Percentiles rank a stretch among this genome's conserved stretches.
phyloP scores from a whole-genome alignment of 495 filamentous ascomycete species.

The Corynascus novoguineensis region DNA sequence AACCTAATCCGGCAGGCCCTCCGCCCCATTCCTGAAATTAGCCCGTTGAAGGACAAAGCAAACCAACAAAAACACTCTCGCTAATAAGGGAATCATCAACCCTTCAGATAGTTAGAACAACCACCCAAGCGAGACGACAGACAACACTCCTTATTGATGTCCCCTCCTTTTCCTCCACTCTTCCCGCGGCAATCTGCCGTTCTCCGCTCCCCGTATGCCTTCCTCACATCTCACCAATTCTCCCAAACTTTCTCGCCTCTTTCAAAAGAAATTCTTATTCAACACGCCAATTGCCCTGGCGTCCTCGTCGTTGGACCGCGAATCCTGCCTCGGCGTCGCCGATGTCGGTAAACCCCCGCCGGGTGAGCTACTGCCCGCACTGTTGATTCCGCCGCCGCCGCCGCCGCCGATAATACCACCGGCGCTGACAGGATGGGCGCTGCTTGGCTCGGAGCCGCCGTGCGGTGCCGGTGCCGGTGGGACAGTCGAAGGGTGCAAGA shows the following conservation, averaged over 20 bases:
- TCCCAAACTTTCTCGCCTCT: too few relatives aligned
- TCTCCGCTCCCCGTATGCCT: not conserved
- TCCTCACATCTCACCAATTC: not conserved
- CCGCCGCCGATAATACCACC: not conserved
- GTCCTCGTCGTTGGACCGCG: slow-evolving; percentile 48
- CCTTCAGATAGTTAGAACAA: too few relatives aligned
- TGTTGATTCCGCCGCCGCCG: slow-evolving; percentile 12
- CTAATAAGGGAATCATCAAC: too few relatives aligned
- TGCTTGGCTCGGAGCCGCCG: slow-evolving; percentile 35
- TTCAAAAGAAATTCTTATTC: slow-evolving; percentile 48
- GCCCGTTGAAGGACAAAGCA: too few relatives aligned
- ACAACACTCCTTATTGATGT: not conserved
- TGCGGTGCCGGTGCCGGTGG: not conserved
- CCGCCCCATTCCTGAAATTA: too few relatives aligned
- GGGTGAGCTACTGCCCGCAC: slow-evolving; percentile 31
- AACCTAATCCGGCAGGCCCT: too few relatives aligned
- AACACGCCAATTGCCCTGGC: slow-evolving; percentile 59
- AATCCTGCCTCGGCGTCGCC: not conserved
- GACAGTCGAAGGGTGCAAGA: slow-evolving; percentile 32
- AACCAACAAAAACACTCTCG: too few relatives aligned
- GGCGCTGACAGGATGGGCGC: slow-evolving; percentile 32
- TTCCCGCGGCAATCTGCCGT: too few relatives aligned
- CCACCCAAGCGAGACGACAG: too few relatives aligned
- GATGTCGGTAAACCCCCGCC: not conserved
- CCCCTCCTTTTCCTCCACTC: not conserved